Evolutionary conservation across 352 stramenopile genomes (phyloP).

Genomic region (Aphanomyces invadans): DNA sequence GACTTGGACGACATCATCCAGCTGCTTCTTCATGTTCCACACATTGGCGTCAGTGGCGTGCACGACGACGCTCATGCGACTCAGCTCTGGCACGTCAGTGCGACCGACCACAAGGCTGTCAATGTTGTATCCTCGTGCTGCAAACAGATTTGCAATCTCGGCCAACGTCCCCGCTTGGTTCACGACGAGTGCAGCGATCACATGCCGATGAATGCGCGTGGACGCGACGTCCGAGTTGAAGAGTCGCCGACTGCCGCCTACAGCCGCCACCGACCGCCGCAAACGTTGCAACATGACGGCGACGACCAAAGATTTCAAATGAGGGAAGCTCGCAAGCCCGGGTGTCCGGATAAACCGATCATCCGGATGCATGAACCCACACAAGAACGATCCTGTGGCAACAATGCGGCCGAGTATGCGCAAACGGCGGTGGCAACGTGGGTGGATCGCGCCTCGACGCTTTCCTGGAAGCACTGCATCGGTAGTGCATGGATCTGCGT

Average conservation of each 20-base stretch:
- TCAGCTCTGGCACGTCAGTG: constrained; percentile 79
- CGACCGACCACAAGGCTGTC: constrained; percentile 79
- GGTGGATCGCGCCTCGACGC: too few relatives aligned
- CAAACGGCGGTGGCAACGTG: too few relatives aligned
- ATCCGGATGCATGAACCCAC: background rate
- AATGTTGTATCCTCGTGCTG: constrained; percentile 80
- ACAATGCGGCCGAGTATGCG: background rate
- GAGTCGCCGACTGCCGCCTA: background rate
- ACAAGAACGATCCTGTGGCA: background rate
- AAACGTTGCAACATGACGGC: background rate
- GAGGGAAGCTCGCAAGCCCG: background rate
- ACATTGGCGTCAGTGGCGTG: constrained; percentile 74
- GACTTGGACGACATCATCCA: constrained; percentile 82
- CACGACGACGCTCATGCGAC: constrained; percentile 79
- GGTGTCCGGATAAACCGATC: background rate
- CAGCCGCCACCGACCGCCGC: background rate
- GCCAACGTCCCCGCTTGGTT: constrained; percentile 79
- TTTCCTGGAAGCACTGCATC: too few relatives aligned
- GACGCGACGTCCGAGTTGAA: background rate
- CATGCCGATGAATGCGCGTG: constrained; percentile 46
- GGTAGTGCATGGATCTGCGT: too few relatives aligned
- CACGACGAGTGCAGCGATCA: constrained; percentile 77
- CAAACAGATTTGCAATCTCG: constrained; percentile 82
- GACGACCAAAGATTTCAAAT: background rate
- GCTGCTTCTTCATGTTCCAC: constrained; percentile 83